phyloP scores from a whole-genome alignment of 176 grass and related monocot genomes.

The Avena atlantica region DNA sequence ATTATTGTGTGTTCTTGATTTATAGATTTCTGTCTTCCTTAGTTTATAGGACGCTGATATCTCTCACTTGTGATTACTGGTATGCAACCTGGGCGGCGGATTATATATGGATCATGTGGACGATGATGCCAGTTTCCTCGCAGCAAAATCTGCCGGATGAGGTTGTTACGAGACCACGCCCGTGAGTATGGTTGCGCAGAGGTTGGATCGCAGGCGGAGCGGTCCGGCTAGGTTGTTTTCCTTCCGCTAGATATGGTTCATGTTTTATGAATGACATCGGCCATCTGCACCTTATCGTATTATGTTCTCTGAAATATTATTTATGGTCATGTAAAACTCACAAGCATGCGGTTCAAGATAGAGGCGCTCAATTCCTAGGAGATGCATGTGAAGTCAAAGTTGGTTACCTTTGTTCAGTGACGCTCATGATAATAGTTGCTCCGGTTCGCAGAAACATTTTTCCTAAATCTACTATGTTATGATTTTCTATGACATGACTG shows the following conservation, averaged over 20 bases:
- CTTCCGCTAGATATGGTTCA: neutral
- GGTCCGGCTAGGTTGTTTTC: neutral
- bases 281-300: neutral
- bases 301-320: conserved; percentile 40
- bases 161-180: neutral
- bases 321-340: conserved; percentile 83
- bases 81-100: neutral
- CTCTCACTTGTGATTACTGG: too few species aligned
- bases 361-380: conserved; percentile 94
- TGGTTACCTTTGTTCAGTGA: conserved; percentile 89
- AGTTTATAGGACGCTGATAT: too few species aligned
- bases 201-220: neutral
- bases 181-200: too few species aligned
- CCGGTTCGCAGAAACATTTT: conserved; percentile 6
- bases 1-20: too few species aligned
- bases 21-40: too few species aligned
- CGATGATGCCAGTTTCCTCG: neutral
- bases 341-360: conserved; percentile 89
- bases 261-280: conserved; percentile 31
- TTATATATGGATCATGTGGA: neutral
- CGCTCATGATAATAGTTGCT: conserved; percentile 70
- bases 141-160: neutral
- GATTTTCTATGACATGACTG: conserved; percentile 40
- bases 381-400: conserved; percentile 87
- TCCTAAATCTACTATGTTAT: conserved; percentile 14